Evolutionary conservation across 2,329 filamentous ascomycete genomes (phyloP).

Genomic region (Geoglossum cookeanum): DNA sequence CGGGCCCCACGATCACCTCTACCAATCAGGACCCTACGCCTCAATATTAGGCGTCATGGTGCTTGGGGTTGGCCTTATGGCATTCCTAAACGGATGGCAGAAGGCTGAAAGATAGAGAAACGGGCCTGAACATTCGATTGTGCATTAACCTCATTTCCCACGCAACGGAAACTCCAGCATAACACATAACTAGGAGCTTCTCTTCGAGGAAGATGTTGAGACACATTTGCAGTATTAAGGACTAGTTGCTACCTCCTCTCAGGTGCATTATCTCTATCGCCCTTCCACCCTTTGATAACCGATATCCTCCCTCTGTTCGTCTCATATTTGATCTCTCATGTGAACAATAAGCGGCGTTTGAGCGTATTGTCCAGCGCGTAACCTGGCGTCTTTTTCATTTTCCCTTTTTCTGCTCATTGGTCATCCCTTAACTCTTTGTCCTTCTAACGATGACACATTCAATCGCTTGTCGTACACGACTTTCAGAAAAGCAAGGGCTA

Average conservation of each 20-base stretch:
- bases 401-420: not conserved
- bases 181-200: not conserved
- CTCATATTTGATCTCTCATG: not conserved
- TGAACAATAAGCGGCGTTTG: not conserved
- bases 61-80: constrained; percentile 68
- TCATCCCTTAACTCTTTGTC: not conserved
- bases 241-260: not conserved
- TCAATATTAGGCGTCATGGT: constrained; percentile 70
- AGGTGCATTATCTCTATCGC: not conserved
- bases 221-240: not conserved
- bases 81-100: constrained; percentile 71
- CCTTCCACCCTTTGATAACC: not conserved
- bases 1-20: constrained; percentile 25
- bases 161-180: not conserved
- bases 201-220: not conserved
- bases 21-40: constrained; percentile 51
- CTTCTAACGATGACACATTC: not conserved
- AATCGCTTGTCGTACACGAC: not conserved
- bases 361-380: not conserved
- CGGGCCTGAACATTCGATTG: not conserved
- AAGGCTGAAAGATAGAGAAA: constrained; percentile 26
- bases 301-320: not conserved
- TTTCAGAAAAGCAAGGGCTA: not conserved
- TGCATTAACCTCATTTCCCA: not conserved
- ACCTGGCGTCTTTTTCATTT: not conserved